Conservation (phyloP, 2,329 filamentous ascomycete species). For the Sarocladiaceae sp. region DNA sequence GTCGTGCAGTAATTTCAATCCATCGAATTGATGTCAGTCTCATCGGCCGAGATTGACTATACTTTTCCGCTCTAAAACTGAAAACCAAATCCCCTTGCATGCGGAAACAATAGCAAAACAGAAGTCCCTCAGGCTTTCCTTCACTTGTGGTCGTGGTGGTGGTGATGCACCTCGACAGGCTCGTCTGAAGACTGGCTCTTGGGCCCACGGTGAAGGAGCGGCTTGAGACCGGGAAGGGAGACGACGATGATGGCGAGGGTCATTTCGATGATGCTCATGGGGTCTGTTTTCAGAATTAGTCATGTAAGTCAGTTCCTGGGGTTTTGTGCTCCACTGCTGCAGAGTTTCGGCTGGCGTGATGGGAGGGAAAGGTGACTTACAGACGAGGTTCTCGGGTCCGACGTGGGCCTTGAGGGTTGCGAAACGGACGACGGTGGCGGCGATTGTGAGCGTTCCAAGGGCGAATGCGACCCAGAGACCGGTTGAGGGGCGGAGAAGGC, state of each 20-base stretch:
- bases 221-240: conserved; percentile 19
- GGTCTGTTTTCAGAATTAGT: conserved; percentile 14
- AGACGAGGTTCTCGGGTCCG: conserved; percentile 21
- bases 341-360: not conserved
- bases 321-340: not conserved
- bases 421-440: conserved; percentile 21
- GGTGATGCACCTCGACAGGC: not conserved
- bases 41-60: no score
- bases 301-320: no score
- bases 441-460: conserved; percentile 20
- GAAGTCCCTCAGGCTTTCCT: no score
- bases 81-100: no score
- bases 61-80: no score
- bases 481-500: conserved; percentile 17
- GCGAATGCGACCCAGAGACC: conserved; percentile 19
- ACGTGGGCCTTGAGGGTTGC: conserved; percentile 19
- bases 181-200: conserved; percentile 3
- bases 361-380: conserved; percentile 13
- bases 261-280: conserved; percentile 19
- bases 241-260: conserved; percentile 19
- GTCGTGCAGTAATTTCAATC: no score
- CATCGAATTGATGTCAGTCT: no score
- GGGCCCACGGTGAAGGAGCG: conserved; percentile 12
- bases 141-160: conserved; percentile 1
- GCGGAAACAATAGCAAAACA: no score